Base-by-base conservation (phyloP, 2,329 filamentous ascomycete species). In the Neofusicoccum ribis region DNA sequence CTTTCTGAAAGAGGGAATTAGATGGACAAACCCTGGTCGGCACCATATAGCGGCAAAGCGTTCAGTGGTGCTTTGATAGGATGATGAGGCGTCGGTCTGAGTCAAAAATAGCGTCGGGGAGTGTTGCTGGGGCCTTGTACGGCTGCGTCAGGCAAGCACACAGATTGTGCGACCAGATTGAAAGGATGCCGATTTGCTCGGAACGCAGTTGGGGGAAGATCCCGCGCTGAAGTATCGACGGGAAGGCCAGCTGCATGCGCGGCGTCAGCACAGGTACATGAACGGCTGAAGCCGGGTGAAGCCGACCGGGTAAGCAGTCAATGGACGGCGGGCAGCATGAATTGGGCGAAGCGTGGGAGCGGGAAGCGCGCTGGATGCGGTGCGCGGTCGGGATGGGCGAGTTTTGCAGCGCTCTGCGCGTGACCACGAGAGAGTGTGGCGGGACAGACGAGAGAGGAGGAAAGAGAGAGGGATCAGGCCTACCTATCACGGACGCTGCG, bases 151-250 rank as follows among this genome's bases (percentile, higher is more conserved):
- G 59, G 59, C 36, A 63, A 51, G 59, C 34, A 50, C 59, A 31
- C 36, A 31, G 51, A 65, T 50, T 50, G 63, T 65, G 52, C 51
- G 52, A 65, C 63, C 43, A 46, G 51, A 20, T 37, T 37, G 20
- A 65, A 36, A 58, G 39, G 44, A 59, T 47, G 63, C 63, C 63
- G 63, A 58, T 65, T 65, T 65, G 63, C 44, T 58, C 63, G 63
- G 63, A 52, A 51, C 20, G 39, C 36, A 59, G 54, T 37, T 27
- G 23, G 39, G 20, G 52, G 52, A 58, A 54, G 62, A 64, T 64
- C 43, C 41, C 34, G 52, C 41, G 44, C 50, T 64, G 50, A 59
- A 59, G 63, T 63, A 52, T 31, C 23, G 41, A 58, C 39, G 50
- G 61, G 50, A 64, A n/a, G 49, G 20, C 61, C 63, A 59, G 63